phyloP scores from a whole-genome alignment of 1,139 yeast genomes.

The Sugiyamaella neomexicana region DNA sequence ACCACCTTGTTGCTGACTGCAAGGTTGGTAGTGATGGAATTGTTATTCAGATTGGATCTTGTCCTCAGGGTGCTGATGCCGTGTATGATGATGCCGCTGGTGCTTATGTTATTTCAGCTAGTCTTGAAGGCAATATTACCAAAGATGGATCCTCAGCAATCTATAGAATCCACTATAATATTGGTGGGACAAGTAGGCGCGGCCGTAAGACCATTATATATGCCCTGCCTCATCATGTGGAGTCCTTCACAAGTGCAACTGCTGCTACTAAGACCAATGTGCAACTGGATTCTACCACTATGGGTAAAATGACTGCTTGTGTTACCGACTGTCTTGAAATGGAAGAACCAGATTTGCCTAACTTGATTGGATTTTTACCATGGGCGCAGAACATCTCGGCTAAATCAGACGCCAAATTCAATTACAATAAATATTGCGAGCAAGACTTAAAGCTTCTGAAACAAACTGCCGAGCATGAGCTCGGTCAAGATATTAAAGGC shows the following conservation, averaged over 20 bases:
- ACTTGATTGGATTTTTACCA: conserved; percentile 43
- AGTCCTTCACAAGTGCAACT: conserved; percentile 45
- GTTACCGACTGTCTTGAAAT: conserved; percentile 53
- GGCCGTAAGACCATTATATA: conserved; percentile 55
- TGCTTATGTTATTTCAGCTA: conserved; percentile 49
- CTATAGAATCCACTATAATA: conserved; percentile 53
- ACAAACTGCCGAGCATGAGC: conserved; percentile 55
- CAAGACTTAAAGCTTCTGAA: conserved; percentile 50
- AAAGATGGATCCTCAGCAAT: conserved; percentile 44
- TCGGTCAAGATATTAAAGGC: conserved; percentile 53
- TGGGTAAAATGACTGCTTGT: conserved; percentile 64
- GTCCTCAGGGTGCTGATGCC: conserved; percentile 45
- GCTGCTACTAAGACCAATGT: conserved; percentile 44
- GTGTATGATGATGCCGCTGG: conserved; percentile 62
- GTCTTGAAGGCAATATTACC: conserved; percentile 43
- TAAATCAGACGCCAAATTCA: conserved; percentile 36
- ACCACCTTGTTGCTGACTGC: conserved; percentile 35
- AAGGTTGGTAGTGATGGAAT: conserved; percentile 48
- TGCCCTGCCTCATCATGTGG: conserved; percentile 73
- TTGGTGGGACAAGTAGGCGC: conserved; percentile 55
- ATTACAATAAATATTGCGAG: conserved; percentile 44
- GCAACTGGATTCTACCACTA: conserved; percentile 57
- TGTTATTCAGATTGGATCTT: conserved; percentile 57
- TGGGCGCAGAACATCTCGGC: conserved; percentile 47
- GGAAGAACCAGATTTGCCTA: conserved; percentile 57